Base-by-base conservation (phyloP, 208 protist genomes). In the Trypanosomatidae sp. region DNA sequence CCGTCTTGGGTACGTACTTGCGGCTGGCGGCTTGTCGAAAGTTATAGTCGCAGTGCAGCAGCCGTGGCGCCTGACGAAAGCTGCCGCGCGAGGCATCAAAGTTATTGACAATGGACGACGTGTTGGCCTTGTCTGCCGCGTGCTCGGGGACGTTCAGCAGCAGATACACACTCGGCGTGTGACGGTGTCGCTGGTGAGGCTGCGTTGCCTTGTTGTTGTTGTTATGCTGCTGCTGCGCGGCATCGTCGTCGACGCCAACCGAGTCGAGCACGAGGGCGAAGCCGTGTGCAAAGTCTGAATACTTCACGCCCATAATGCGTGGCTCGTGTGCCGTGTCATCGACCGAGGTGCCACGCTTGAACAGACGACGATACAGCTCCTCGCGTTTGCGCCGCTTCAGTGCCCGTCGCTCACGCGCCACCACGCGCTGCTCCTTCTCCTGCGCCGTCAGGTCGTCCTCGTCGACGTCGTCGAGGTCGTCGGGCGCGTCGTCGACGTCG, bases 211-310 rank as follows among this genome's bases (percentile, higher is more conserved):
- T 15, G 30, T 35, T 35, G 30, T 35, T 15, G n/a, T n/a, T 15
- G 30, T 15, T 11, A n/a, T 11, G n/a, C 11, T n/a, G 30, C 30
- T 35, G 30, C 11, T 15, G 30, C n/a, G 30, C n/a, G 30, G n/a
- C 11, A 11, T 47, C 42, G 27, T 52, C 42, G 18, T 47, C 35
- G 32, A 80, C 62, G 4, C 78, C 73, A 3, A 81, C 68, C 23
- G 78, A 83, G 57, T 88, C 73, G 7, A 83, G 58, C 21, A 88
- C 42, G 18, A 84, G 11, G n/a, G 60, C 78, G 44, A 84, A 84
- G 23, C 72, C 73, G 11, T 64, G 71, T 13, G 60, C 53, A 56
- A 88, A 81, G 33, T 88, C 78, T 1, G 72, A 81, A 53, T 76
- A 76, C 58, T 83, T 83, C 4, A 88, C 67, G 6, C 73, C 73